Percentiles rank a stretch among this genome's conserved stretches.
Evolutionary conservation across 495 filamentous ascomycete genomes (phyloP).

Genomic region (Glutinoglossum americanum): DNA sequence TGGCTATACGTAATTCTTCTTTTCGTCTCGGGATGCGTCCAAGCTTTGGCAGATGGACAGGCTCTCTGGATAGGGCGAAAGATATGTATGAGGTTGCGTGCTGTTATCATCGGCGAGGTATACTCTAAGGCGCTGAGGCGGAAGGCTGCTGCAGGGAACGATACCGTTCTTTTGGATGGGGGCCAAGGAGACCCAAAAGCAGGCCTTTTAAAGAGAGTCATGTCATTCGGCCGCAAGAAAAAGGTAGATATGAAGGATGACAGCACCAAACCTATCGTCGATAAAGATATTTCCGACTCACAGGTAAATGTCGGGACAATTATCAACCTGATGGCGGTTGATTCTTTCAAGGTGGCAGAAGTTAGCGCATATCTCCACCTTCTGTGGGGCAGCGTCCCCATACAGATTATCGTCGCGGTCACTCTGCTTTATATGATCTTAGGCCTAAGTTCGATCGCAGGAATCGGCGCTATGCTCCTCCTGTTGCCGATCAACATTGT

Average conservation of each 20-base stretch:
- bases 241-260: conserved; percentile 19
- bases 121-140: conserved; percentile 92
- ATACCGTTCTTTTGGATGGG: conserved; percentile 37
- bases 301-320: conserved; percentile 88
- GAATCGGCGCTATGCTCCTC: conserved; percentile 76
- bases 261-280: conserved; percentile 13
- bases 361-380: conserved; percentile 84
- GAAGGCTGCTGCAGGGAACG: conserved; percentile 59
- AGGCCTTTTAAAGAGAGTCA: conserved; percentile 26
- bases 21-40: conserved; percentile 52
- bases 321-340: conserved; percentile 97
- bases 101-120: conserved; percentile 92
- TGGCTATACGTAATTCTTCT: conserved; percentile 92
- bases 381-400: conserved; percentile 63
- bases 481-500: conserved; percentile 75
- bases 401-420: conserved; percentile 57
- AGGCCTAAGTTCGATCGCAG: conserved; percentile 81
- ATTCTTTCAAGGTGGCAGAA: conserved; percentile 96
- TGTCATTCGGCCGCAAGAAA: conserved; percentile 39
- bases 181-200: conserved; percentile 21
- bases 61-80: conserved; percentile 87
- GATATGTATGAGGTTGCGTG: conserved; percentile 77
- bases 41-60: conserved; percentile 63
- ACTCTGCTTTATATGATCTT: conserved; percentile 70
- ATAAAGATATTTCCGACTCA: conserved; percentile 30